Evolutionary conservation across 139 green algal species (phyloP), one percentile per base, ranked within the genome.

Genomic region (Chlamydomonas sp.): DNA sequence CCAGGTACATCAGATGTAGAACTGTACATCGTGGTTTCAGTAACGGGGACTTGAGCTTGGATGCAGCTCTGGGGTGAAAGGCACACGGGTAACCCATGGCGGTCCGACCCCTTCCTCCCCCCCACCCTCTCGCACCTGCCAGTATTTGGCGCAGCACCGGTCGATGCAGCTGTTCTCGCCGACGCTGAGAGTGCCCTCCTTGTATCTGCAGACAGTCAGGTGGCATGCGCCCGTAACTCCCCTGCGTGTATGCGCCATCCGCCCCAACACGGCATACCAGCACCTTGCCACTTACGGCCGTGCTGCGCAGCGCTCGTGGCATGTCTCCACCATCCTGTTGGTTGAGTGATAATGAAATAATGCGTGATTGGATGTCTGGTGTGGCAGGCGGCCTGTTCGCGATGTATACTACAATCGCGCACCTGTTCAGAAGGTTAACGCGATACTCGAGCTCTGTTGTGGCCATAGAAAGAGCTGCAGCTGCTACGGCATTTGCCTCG

Each of bases 151-250:
- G 31, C 95, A 92, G 83, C 97, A 99, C 20, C 97, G 89, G 88
- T 99, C 97, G 4, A 99, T 92, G 90, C 97, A 99, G 90, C 93
- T 97, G 89, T 96, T 99, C 93, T 99, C 97, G 7, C 97, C 97
- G 5, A 99, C 94, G 88, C 96, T 99, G 1, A 99, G 90, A 3
- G 97, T 93, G 3, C 94, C 96, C 15, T 99, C 98, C 90, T 99
- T 99, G 91, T 97, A 98, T 64, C 97, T 99, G 94, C 75, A 90
- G 49, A 9, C 61, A 85, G 20, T 17, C 20, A 74, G 64, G 57
- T 62, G 14, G 59, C 2, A 74, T 59, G 76, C 31, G 31, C 31
- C 31, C 31, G 31, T 49, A 49, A 49, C 31, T 49, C 31, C 31
- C 31, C 31, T 49, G 31, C 31, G 31, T 49, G 31, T 49, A 49